phyloP scores from a whole-genome alignment of 805 yeast genomes.

The Scheffersomyces lignosus region DNA sequence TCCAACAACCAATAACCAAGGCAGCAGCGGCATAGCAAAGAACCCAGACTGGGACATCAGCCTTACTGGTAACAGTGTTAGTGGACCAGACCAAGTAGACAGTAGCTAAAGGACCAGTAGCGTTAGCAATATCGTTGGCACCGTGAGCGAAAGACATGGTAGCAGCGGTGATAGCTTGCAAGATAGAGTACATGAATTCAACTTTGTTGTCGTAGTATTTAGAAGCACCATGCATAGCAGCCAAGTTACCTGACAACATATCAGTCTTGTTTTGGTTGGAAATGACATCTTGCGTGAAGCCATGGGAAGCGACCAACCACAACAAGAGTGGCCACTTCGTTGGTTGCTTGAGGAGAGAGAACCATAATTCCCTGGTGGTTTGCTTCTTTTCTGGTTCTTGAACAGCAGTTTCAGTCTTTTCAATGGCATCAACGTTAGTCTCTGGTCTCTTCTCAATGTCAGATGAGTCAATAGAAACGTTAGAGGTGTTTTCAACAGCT shows the following conservation, averaged over 20 bases:
- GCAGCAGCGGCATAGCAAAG: conserved; percentile 67
- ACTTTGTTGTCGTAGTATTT: conserved; percentile 69
- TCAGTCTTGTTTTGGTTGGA: conserved; percentile 40
- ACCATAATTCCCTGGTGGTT: conserved; percentile 43
- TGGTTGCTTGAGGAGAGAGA: conserved; percentile 44
- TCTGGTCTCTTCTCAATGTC: conserved; percentile 16
- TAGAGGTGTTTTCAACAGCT: conserved; percentile 11
- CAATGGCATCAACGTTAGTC: conserved; percentile 11
- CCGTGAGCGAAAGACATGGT: conserved; percentile 85
- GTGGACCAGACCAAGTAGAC: conserved; percentile 62
- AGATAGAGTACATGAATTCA: conserved; percentile 65
- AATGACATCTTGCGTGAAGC: conserved; percentile 66
- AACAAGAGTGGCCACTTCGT: conserved; percentile 53
- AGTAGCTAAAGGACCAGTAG: conserved; percentile 73
- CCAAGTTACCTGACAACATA: conserved; percentile 46
- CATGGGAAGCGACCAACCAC: conserved; percentile 54
- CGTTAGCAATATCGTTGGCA: conserved; percentile 76
- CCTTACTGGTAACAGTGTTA: conserved; percentile 44
- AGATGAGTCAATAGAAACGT: conserved; percentile 5
- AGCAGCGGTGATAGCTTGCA: conserved; percentile 72
- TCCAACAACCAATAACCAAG: conserved; percentile 68
- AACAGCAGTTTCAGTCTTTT: conserved; percentile 7
- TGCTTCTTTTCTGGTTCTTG: conserved; percentile 20
- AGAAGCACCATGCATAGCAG: conserved; percentile 54
- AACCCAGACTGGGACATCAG: conserved; percentile 72